phyloP scores from a whole-genome alignment of 2,329 filamentous ascomycete species.

The Fusarium stilboides region DNA sequence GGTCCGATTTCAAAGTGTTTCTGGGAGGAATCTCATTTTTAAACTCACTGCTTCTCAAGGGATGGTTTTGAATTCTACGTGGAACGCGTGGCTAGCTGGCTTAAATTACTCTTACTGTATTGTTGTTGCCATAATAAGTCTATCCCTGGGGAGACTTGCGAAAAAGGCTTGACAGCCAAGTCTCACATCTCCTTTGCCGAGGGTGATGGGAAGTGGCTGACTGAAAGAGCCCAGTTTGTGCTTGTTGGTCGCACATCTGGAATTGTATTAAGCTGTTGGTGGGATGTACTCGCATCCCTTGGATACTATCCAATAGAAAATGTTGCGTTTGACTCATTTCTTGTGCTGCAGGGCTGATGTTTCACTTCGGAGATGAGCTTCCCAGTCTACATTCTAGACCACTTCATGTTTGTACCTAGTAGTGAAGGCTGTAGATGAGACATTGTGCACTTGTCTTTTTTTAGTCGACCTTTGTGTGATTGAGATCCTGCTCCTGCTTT shows the following conservation, averaged over 20 bases:
- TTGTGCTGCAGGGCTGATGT: background rate
- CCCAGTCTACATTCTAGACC: background rate
- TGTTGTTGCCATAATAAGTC: background rate
- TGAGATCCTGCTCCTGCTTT: too few species aligned
- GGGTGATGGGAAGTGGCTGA: constrained; percentile 1
- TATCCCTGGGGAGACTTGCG: too few species aligned
- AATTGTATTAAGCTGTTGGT: background rate
- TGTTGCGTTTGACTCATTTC: too few species aligned
- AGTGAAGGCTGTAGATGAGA: background rate
- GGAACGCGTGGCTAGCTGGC: constrained; percentile 8
- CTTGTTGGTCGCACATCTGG: too few species aligned
- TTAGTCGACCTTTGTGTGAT: too few species aligned
- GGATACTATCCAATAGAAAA: too few species aligned
- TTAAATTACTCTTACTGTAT: background rate
- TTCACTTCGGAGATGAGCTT: background rate
- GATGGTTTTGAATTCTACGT: background rate
- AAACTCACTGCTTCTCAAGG: background rate
- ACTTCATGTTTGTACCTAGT: background rate
- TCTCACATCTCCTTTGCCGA: background rate
- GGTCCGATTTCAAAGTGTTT: background rate
- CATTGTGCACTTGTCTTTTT: too few species aligned
- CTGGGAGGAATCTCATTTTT: background rate
- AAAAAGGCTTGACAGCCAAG: background rate
- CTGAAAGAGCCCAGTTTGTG: background rate
- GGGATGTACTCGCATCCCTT: too few species aligned